Evolutionary conservation across 202 grass and related monocot species (phyloP).

Genomic region (Carex arenaria): DNA sequence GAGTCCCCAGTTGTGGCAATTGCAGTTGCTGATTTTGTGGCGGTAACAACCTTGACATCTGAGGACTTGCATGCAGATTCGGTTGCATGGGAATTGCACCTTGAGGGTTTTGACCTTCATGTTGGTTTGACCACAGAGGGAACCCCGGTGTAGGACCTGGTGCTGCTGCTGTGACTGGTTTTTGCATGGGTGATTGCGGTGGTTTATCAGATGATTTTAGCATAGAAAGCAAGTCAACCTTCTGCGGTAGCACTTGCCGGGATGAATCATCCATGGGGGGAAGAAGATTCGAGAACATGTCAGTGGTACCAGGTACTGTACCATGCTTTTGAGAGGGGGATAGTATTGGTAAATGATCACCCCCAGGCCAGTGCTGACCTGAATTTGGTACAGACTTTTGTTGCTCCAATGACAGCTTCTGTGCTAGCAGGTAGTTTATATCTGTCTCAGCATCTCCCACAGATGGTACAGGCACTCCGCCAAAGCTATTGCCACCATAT

Average conservation of each 20-base stretch:
- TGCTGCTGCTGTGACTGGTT: not conserved
- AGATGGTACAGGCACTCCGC: conserved; percentile 27
- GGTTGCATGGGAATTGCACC: conserved; percentile 42
- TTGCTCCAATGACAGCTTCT: conserved; percentile 75
- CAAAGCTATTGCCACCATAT: conserved; percentile 43
- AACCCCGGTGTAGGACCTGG: conserved; percentile 40
- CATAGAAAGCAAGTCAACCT: conserved; percentile 79
- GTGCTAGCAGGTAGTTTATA: conserved; percentile 72
- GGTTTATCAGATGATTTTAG: conserved; percentile 71
- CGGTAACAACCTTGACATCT: conserved; percentile 53
- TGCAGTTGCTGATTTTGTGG: conserved; percentile 37
- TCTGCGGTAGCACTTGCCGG: conserved; percentile 50
- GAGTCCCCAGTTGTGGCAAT: conserved; percentile 39
- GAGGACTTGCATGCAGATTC: conserved; percentile 60
- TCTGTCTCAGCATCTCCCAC: conserved; percentile 42
- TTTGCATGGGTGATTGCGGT: conserved; percentile 27
- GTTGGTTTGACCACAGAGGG: conserved; percentile 48
- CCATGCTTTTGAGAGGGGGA: conserved; percentile 39
- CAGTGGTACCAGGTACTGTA: conserved; percentile 37
- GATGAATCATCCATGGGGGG: conserved; percentile 50
- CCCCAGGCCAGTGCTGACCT: conserved; percentile 54
- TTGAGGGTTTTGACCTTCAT: conserved; percentile 51
- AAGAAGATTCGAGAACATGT: conserved; percentile 56
- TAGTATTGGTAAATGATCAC: conserved; percentile 38
- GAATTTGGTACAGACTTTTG: conserved; percentile 55